Evolutionary conservation across 2,329 filamentous ascomycete genomes (phyloP), one percentile per base, ranked within the genome.

Genomic region (Beauveria sp.): DNA sequence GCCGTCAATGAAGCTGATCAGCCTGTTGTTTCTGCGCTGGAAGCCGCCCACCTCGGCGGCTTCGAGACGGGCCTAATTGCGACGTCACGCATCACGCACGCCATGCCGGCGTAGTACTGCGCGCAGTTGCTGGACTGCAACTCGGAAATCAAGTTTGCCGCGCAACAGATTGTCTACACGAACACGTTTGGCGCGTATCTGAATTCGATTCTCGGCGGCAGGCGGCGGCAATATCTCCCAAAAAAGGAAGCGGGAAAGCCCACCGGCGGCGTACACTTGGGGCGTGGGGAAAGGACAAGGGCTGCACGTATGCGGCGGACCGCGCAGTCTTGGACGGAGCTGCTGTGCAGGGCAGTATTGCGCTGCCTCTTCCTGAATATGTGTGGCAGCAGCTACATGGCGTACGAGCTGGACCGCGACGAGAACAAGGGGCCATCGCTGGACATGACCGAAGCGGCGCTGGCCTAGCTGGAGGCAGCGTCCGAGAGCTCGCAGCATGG

Each of bases 111-210:
- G 26, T 61, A 61, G 46, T 68, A 67, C 62, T 61, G 61, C 46
- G 37, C 66, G 20, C 67, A 68, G 48, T 65, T 67, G 28, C 63
- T 67, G 16, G n/a, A 64, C 59, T 65, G 67, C 51, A 64, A 64
- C 60, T 67, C 66, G 3, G 66, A 69, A 52, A 66, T 65, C 62
- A 66, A 69, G 57, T 67, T 68, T 50, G 67, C 67, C 14, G 63
- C 64, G 34, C 65, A 69, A 43, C 65, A 68, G 62, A 65, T 69
- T 34, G 67, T 66, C 18, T 59, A 64, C 51, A 62, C 60, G 10
- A 66, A 69, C 55, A 65, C 67, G 18, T 56, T 67, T 16, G 66
- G 66, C 57, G 53, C 62, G 8, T 59, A 66, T 30, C 62, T 66
- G 37, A 66, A 67, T 48, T 43, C 68, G 16, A 28, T 68, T n/a